Percentiles rank a stretch among this genome's conserved stretches.
These are phyloP conservation scores for Neurospora sp. DNA, from an alignment of 2,329 filamentous ascomycete species.

Conservation along the genomic window DNA sequence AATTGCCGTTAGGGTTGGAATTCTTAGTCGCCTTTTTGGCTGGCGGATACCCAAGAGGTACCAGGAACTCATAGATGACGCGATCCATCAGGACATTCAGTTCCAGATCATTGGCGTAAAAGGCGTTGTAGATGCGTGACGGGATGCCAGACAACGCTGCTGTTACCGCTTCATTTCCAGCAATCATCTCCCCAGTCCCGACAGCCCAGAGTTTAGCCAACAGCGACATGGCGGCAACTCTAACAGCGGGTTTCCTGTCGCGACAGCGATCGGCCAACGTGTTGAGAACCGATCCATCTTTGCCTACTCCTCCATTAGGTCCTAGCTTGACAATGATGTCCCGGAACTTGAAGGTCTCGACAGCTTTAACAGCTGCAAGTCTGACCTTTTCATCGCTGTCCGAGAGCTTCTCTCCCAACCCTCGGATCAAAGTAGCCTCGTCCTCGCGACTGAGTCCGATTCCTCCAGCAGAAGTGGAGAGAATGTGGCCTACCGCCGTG, in stretches of 20 bases:
- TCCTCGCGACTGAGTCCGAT: slow-evolving; percentile 81
- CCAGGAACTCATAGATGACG: slow-evolving; percentile 74
- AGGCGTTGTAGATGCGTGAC: slow-evolving; percentile 74
- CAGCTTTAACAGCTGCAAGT: slow-evolving; percentile 74
- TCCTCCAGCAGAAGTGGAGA: slow-evolving; percentile 84
- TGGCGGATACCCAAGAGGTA: slow-evolving; percentile 82
- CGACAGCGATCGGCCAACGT: slow-evolving; percentile 81
- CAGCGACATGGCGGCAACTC: slow-evolving; percentile 77
- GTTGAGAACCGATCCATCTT: slow-evolving; percentile 67
- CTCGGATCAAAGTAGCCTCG: slow-evolving; percentile 63
- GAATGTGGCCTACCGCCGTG: slow-evolving; percentile 70
- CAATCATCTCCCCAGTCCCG: slow-evolving; percentile 74
- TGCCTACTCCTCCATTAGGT: slow-evolving; percentile 61
- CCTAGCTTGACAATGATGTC: slow-evolving; percentile 78
- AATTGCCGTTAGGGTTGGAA: slow-evolving; percentile 46
- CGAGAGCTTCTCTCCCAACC: slow-evolving; percentile 69
- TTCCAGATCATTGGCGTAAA: slow-evolving; percentile 82
- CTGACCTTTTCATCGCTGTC: slow-evolving; percentile 90
- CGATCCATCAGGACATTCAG: slow-evolving; percentile 77
- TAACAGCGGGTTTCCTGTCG: slow-evolving; percentile 72
- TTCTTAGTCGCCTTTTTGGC: slow-evolving; percentile 54
- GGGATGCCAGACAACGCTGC: slow-evolving; percentile 74
- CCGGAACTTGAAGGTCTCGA: slow-evolving; percentile 71
- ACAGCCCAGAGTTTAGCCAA: slow-evolving; percentile 90
- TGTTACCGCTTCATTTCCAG: slow-evolving; percentile 67